phyloP scores from a whole-genome alignment of 495 filamentous ascomycete species.

The Tuber indicum region DNA sequence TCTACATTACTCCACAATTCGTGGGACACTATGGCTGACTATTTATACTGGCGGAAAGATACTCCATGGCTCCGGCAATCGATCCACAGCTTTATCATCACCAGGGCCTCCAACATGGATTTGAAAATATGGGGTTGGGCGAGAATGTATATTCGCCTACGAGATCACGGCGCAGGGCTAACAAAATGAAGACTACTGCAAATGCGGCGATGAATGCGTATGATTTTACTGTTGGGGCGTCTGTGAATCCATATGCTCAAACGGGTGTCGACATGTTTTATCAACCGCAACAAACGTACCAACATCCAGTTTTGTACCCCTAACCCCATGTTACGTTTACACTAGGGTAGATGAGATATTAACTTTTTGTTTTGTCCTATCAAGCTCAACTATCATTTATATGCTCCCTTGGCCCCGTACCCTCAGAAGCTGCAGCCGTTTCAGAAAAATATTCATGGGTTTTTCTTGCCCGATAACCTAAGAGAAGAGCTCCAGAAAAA shows the following conservation, averaged over 20 bases:
- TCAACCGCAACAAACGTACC: slow-evolving; percentile 48
- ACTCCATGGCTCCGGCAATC: slow-evolving; percentile 30
- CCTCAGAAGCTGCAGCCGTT: slow-evolving; percentile 70
- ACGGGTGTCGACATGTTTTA: slow-evolving; percentile 46
- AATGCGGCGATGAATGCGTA: slow-evolving; percentile 34
- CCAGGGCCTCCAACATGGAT: slow-evolving; percentile 38
- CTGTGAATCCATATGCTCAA: slow-evolving; percentile 55
- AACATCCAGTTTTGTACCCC: slow-evolving; percentile 60
- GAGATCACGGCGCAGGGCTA: slow-evolving; percentile 41
- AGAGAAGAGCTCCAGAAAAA: slow-evolving; percentile 87
- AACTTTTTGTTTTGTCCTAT: slow-evolving; percentile 18
- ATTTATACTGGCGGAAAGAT: slow-evolving; percentile 21
- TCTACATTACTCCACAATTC: background rate
- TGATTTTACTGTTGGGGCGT: slow-evolving; percentile 43
- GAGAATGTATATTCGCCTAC: slow-evolving; percentile 43
- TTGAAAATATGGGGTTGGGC: slow-evolving; percentile 41
- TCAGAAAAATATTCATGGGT: slow-evolving; percentile 76
- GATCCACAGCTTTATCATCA: slow-evolving; percentile 39
- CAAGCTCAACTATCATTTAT: slow-evolving; percentile 79
- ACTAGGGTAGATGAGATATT: slow-evolving; percentile 10
- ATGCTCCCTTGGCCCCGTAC: slow-evolving; percentile 78
- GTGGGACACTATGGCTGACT: slow-evolving; percentile 12
- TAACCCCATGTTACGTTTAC: slow-evolving; percentile 6
- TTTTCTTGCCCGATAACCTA: slow-evolving; percentile 78
- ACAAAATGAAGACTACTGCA: slow-evolving; percentile 41